Evolutionary conservation across 768 basidiomycete genomes (phyloP).

Genomic region (Boletus coccyginus): DNA sequence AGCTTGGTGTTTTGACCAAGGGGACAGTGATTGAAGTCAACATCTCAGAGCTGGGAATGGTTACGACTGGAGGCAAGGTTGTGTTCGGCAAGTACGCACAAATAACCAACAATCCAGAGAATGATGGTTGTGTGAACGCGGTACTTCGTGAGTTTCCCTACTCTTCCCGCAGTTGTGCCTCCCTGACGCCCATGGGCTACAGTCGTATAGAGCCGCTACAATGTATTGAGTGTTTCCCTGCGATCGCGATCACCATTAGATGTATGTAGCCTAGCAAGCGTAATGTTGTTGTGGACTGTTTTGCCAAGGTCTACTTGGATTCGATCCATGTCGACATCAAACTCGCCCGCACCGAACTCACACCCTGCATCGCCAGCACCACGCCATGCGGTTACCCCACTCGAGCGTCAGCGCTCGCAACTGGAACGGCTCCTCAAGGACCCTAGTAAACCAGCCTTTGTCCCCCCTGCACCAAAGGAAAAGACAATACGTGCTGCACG

Average conservation of each 20-base stretch:
- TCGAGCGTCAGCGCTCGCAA: conserved; percentile 58
- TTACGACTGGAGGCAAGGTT: conserved; percentile 94
- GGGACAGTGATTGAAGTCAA: conserved; percentile 99
- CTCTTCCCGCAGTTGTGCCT: background rate
- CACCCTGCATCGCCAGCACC: conserved; percentile 34
- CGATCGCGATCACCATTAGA: background rate
- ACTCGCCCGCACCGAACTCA: conserved; percentile 28
- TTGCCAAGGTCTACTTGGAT: conserved; percentile 10
- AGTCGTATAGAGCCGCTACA: conserved; percentile 26
- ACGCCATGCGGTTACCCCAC: conserved; percentile 48
- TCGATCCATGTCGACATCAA: conserved; percentile 27
- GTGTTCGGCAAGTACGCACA: conserved; percentile 94
- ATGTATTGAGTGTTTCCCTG: background rate
- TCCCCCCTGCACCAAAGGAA: conserved; percentile 80
- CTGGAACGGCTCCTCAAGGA: conserved; percentile 89
- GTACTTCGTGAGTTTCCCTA: conserved; percentile 67
- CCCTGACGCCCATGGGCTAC: conserved; percentile 3
- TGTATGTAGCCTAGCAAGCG: conserved; percentile 12
- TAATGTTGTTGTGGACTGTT: conserved; percentile 22
- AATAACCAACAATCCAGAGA: conserved; percentile 92
- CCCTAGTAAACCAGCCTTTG: conserved; percentile 74
- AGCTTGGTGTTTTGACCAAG: conserved; percentile 95
- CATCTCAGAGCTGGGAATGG: conserved; percentile 97
- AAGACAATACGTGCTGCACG: conserved; percentile 77
- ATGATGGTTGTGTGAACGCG: conserved; percentile 95